These are phyloP conservation scores for Excoecaria cochinchinensis DNA, from an alignment of 345 rosid species.

Conservation along the genomic window DNA sequence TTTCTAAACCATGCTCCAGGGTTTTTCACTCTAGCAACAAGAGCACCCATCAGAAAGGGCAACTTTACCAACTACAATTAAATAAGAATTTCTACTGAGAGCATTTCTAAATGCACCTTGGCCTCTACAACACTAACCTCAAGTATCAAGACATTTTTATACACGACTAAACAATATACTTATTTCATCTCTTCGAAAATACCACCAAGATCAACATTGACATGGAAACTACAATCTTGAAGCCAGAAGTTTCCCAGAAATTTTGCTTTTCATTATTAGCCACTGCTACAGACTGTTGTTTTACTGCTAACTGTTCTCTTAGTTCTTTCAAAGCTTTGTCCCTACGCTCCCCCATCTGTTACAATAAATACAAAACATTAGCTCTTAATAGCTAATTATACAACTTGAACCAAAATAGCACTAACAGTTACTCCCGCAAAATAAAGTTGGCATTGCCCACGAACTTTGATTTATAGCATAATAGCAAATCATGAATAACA, in stretches of 20 bases:
- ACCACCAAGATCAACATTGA: constrained; percentile 82
- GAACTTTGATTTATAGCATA: neutral
- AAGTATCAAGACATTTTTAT: constrained; percentile 10
- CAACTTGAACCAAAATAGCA: neutral
- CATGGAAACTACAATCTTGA: constrained; percentile 79
- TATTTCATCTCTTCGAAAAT: constrained; percentile 62
- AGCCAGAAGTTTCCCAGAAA: constrained; percentile 82
- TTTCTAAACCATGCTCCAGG: neutral
- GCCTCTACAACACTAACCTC: constrained; percentile 24
- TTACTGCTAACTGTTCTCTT: constrained; percentile 55
- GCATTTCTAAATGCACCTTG: constrained; percentile 30
- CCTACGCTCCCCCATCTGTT: constrained; percentile 80
- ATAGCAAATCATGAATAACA: neutral
- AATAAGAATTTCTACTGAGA: neutral
- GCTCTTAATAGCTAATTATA: neutral
- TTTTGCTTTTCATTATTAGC: constrained; percentile 44
- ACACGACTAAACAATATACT: constrained; percentile 12
- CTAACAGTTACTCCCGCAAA: neutral
- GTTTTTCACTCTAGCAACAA: neutral
- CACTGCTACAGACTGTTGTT: constrained; percentile 34
- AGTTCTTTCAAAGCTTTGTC: constrained; percentile 76
- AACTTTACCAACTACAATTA: constrained; percentile 12
- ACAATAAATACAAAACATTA: constrained; percentile 4
- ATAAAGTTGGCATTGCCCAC: neutral
- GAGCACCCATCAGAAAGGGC: constrained; percentile 4